These are phyloP conservation scores for Penicillium sp. DNA, from an alignment of 2,329 filamentous ascomycete genomes.

Conservation along the genomic window DNA sequence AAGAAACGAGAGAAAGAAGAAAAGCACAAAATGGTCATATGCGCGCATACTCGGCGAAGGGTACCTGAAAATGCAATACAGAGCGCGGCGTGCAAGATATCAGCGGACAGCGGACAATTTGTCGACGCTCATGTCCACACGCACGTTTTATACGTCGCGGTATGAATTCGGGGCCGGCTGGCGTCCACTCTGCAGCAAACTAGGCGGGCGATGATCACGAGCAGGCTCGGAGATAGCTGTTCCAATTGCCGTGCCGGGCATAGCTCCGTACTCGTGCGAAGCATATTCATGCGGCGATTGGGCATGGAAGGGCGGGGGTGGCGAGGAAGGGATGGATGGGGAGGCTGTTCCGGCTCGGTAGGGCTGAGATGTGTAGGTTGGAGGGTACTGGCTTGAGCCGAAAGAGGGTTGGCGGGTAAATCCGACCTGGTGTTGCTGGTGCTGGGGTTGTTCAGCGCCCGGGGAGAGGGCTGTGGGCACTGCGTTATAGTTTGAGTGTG, in stretches of 20 bases:
- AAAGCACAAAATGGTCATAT: not conserved
- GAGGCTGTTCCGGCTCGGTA: slow-evolving; percentile 17
- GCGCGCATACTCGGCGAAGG: not conserved
- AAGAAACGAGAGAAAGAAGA: not conserved
- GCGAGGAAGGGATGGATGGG: slow-evolving; percentile 29
- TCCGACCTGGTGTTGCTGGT: slow-evolving; percentile 5
- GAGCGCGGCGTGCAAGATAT: not conserved
- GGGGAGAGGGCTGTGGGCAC: slow-evolving; percentile 27
- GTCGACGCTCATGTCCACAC: not conserved
- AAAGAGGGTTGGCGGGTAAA: slow-evolving; percentile 32
- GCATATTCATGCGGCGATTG: slow-evolving; percentile 15
- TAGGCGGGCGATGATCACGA: slow-evolving; percentile 42
- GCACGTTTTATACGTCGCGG: slow-evolving; percentile 34
- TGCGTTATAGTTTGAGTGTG: slow-evolving; percentile 28
- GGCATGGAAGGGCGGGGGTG: slow-evolving; percentile 36
- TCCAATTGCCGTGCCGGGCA: not conserved
- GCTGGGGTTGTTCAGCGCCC: slow-evolving; percentile 9
- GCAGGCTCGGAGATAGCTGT: slow-evolving; percentile 21
- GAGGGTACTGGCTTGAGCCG: slow-evolving; percentile 28
- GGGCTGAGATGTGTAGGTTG: slow-evolving; percentile 27
- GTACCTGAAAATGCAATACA: not conserved
- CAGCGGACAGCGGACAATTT: not conserved
- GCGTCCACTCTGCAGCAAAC: slow-evolving; percentile 45
- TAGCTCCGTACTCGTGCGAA: slow-evolving; percentile 8
- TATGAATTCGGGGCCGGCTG: slow-evolving; percentile 41